Evolutionary conservation across 2,329 filamentous ascomycete genomes (phyloP), one percentile per base, ranked within the genome.

Genomic region (Zymoseptoria pseudotritici): DNA sequence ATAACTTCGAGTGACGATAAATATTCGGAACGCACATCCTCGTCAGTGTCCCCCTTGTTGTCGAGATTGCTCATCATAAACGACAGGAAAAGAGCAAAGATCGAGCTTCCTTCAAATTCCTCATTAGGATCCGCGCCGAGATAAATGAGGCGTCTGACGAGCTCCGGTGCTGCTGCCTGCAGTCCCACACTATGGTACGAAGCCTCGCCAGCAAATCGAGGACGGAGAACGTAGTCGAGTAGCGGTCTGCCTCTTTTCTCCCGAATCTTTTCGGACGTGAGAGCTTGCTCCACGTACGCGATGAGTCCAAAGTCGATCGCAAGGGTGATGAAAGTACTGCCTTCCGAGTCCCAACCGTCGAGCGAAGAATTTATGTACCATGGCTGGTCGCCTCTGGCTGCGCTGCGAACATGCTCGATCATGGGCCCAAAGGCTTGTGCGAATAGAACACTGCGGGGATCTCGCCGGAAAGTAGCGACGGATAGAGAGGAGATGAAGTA

Each of bases 401-500:
- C 24, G 11, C 11, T 36, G 22, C n/a, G 20, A n/a, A 42, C 19
- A 9, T 17, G 9, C 11, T 54, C 26, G 7, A 26, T 19, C 50
- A 58, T 11, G 22, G 36, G 56, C 9, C 11, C 26, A 49, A 58
- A 58, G 13, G 31, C 36, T 20, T 11, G 11, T 8, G 26, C 26
- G 24, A 54, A 54, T 19, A 50, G 21, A 5, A 31, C 51, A 54
- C 24, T 54, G 9, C 31, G 31, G 8, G 19, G 17, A 49, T 54
- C 56, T 3, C 24, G 24, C 31, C 58, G 21, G 49, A 56, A 61
- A 46, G 10, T 13, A 4, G 59, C 53, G 11, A 61, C 22, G 10
- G 59, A 58, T 19, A 61, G 59, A 11, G 56, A 53, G 52, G 51
- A 58, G 51, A 61, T 49, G 8, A 54, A 53, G 31, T 58, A 58